Percentiles rank a stretch among this genome's conserved stretches.
Evolutionary conservation across 2,329 filamentous ascomycete species (phyloP).

Genomic region (Talaromyces sp.): DNA sequence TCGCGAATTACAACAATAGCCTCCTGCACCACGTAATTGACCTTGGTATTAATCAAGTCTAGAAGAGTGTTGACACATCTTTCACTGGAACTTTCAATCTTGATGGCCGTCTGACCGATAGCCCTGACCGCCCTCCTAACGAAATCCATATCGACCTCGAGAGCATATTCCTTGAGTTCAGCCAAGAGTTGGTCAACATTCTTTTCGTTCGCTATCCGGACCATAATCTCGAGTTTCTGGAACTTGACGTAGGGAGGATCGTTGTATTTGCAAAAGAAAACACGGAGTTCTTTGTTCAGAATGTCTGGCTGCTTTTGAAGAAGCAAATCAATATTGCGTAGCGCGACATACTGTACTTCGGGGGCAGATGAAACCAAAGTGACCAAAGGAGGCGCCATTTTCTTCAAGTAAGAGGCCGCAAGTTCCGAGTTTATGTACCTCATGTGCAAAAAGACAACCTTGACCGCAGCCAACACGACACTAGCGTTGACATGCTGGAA

Average conservation of each 20-base stretch:
- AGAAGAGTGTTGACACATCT: constrained; percentile 92
- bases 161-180: constrained; percentile 93
- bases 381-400: constrained; percentile 95
- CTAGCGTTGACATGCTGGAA: constrained; percentile 98
- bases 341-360: constrained; percentile 95
- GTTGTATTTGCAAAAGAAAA: constrained; percentile 99
- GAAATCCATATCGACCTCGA: constrained; percentile 99
- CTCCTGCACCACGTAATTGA: constrained; percentile 98
- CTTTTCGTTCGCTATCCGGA: constrained; percentile 94
- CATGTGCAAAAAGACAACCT: constrained; percentile 97
- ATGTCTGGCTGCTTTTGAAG: constrained; percentile 96
- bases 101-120: constrained; percentile 97
- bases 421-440: constrained; percentile 73
- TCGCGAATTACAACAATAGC: constrained; percentile 99
- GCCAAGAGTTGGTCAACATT: constrained; percentile 93
- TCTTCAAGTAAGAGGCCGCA: constrained; percentile 84
- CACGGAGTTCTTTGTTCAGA: constrained; percentile 91
- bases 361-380: constrained; percentile 92
- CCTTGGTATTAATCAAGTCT: constrained; percentile 93
- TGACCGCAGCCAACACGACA: constrained; percentile 94
- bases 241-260: constrained; percentile 97
- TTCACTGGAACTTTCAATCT: constrained; percentile 92
- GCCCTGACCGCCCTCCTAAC: constrained; percentile 90
- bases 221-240: constrained; percentile 98
- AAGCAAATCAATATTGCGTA: constrained; percentile 92